These are phyloP conservation scores for Cladorrhinum sp. DNA, from an alignment of 2,329 filamentous ascomycete genomes.

Conservation along the genomic window DNA sequence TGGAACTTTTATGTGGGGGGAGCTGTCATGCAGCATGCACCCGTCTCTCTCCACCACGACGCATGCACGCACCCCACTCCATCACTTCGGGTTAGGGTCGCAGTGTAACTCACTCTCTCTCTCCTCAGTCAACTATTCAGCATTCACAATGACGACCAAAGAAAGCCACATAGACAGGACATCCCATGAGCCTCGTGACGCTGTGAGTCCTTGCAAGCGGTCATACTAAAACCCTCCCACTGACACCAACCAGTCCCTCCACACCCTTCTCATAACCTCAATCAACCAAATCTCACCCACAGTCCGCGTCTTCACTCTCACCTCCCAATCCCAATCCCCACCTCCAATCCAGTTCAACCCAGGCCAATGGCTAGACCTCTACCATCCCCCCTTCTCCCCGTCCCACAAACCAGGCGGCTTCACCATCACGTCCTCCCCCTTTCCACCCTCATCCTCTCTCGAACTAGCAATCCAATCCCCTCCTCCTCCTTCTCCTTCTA, in stretches of 20 bases:
- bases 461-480: constrained; percentile 72
- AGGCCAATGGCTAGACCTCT: constrained; percentile 86
- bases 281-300: constrained; percentile 64
- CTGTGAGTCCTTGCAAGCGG: constrained; percentile 36
- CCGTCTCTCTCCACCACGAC: no score
- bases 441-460: constrained; percentile 53
- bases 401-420: constrained; percentile 75
- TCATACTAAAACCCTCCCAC: neutral
- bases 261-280: constrained; percentile 57
- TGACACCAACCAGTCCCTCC: constrained; percentile 43
- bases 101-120: no score
- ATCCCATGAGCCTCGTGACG: constrained; percentile 67
- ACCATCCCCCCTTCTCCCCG: constrained; percentile 67
- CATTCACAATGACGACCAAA: constrained; percentile 24
- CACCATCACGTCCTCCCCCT: constrained; percentile 77
- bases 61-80: no score
- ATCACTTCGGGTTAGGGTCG: no score
- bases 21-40: no score
- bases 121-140: no score
- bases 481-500: constrained; percentile 47
- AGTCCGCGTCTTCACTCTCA: constrained; percentile 66
- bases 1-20: no score
- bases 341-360: constrained; percentile 56
- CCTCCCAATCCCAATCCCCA: constrained; percentile 40
- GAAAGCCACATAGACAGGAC: constrained; percentile 67